These are phyloP conservation scores for Claviceps purpurea DNA, from an alignment of 2,329 filamentous ascomycete genomes.

Conservation along the genomic window DNA sequence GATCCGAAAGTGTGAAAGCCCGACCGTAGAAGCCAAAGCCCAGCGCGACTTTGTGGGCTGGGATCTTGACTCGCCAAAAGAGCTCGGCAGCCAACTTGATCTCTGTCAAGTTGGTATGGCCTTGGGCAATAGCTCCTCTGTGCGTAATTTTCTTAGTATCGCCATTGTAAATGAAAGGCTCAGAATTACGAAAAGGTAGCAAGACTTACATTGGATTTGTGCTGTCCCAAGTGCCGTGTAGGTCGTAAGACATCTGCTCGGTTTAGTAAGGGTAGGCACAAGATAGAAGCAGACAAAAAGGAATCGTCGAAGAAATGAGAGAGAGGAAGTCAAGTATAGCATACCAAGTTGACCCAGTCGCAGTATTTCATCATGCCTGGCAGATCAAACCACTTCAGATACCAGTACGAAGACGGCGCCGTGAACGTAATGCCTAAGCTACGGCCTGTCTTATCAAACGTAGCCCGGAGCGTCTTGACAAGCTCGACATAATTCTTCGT, in stretches of 20 bases:
- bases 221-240: slow-evolving; percentile 28
- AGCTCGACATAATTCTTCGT: slow-evolving; percentile 11
- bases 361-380: slow-evolving; percentile 10
- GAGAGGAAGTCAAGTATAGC: neutral
- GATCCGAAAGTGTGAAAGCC: slow-evolving; percentile 10
- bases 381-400: slow-evolving; percentile 15
- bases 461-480: slow-evolving; percentile 10
- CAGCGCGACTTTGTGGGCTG: slow-evolving; percentile 25
- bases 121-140: slow-evolving; percentile 4
- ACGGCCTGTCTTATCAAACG: slow-evolving; percentile 1
- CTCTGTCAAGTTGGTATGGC: slow-evolving; percentile 30
- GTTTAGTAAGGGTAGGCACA: neutral
- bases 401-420: slow-evolving; percentile 17
- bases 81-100: slow-evolving; percentile 25
- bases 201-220: slow-evolving; percentile 13
- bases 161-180: neutral
- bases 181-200: neutral
- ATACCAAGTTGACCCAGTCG: slow-evolving; percentile 25
- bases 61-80: slow-evolving; percentile 27
- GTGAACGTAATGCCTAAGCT: slow-evolving; percentile 13
- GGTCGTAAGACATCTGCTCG: slow-evolving; percentile 26
- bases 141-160: neutral
- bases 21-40: slow-evolving; percentile 30
- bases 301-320: neutral
- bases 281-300: neutral